Conservation (phyloP, 164 flowering plant genomes). For the Vitis labrusca region DNA sequence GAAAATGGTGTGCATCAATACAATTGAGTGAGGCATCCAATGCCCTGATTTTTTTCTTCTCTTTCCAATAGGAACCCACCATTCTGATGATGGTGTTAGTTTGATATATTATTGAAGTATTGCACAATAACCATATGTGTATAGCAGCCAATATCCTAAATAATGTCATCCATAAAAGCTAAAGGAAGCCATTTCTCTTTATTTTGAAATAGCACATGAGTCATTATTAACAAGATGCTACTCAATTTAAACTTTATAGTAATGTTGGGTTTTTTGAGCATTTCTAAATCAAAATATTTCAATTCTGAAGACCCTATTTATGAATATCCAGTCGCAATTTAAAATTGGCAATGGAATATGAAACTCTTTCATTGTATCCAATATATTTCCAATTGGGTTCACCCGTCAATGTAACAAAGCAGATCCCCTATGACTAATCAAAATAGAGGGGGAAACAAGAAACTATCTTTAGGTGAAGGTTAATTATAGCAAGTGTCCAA, state of each 20-base stretch:
- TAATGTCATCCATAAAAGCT: not conserved
- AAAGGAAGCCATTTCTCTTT: not conserved
- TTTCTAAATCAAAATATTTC: too few species aligned
- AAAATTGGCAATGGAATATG: not conserved
- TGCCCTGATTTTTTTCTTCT: not conserved
- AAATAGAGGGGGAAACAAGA: not conserved
- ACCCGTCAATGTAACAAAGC: not conserved
- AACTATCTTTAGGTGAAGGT: not conserved
- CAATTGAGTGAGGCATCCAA: not conserved
- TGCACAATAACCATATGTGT: not conserved
- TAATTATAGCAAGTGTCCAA: constrained; percentile 15
- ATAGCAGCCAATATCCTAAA: not conserved
- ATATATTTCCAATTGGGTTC: not conserved
- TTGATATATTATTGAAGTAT: not conserved
- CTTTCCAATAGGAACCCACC: too few species aligned
- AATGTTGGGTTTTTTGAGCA: too few species aligned
- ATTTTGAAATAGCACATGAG: too few species aligned
- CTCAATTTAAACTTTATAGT: too few species aligned
- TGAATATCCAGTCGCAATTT: not conserved
- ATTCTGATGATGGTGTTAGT: not conserved
- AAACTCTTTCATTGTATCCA: not conserved
- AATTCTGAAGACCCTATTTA: too few species aligned
- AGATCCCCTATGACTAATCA: not conserved
- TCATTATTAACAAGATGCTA: too few species aligned
- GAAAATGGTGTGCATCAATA: not conserved